Conservation (phyloP, 2,329 filamentous ascomycete species). For the Capronia epimyces region DNA sequence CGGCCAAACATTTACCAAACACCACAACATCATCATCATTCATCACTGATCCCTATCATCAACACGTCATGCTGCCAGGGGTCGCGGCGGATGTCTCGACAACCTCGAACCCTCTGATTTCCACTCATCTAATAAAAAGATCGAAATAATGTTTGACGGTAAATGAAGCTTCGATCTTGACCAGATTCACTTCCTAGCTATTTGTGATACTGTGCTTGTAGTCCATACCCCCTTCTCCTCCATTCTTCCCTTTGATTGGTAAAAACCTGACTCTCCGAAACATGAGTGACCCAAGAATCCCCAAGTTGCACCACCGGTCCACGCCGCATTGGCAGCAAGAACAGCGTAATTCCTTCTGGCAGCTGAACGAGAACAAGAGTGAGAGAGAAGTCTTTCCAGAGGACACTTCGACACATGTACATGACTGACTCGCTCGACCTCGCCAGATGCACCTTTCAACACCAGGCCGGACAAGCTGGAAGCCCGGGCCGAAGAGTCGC, state of each 20-base stretch:
- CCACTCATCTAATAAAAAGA: no score
- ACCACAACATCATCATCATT: no score
- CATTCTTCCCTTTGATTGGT: not conserved
- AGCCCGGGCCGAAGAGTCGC: slow-evolving; percentile 50
- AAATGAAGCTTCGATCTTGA: not conserved
- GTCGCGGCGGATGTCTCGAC: no score
- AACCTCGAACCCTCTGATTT: no score
- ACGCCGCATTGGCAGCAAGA: slow-evolving; percentile 53
- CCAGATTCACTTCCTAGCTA: no score
- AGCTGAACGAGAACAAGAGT: slow-evolving; percentile 45
- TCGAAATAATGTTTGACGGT: no score
- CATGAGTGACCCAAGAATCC: slow-evolving; percentile 45
- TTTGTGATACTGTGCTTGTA: no score
- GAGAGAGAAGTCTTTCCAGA: no score
- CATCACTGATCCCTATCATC: no score
- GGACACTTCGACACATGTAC: no score
- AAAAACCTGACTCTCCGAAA: not conserved
- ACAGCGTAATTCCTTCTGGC: slow-evolving; percentile 53
- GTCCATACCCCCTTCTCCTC: not conserved
- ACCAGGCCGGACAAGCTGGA: slow-evolving; percentile 55
- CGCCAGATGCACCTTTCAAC: slow-evolving; percentile 44
- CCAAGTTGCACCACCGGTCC: slow-evolving; percentile 46
- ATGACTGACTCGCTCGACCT: not conserved
- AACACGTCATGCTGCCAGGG: no score
- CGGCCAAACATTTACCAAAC: no score